phyloP scores from a whole-genome alignment of 805 yeast genomes.

The Crinitomyces ghanaensis region DNA sequence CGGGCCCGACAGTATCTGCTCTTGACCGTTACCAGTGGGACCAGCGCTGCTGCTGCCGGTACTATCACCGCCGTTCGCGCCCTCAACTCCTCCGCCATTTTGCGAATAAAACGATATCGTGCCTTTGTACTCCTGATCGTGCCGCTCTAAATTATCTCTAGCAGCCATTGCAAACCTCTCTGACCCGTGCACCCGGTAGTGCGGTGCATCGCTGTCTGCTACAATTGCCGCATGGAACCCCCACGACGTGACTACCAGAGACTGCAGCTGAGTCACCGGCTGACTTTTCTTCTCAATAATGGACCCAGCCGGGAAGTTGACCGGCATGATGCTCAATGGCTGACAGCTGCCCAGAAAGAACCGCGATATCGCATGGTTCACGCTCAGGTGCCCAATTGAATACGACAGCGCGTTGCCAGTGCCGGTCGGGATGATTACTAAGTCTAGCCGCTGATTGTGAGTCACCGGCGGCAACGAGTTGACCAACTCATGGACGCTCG shows the following conservation, averaged over 20 bases:
- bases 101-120: slow-evolving; percentile 14
- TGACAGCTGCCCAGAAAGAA: slow-evolving; percentile 17
- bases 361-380: slow-evolving; percentile 21
- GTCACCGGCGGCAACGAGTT: slow-evolving; percentile 32
- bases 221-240: slow-evolving; percentile 80
- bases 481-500: slow-evolving; percentile 66
- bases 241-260: slow-evolving; percentile 63
- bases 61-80: too few species aligned
- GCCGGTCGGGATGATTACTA: slow-evolving; percentile 54
- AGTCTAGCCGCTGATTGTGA: slow-evolving; percentile 14
- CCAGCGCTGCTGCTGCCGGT: too few species aligned
- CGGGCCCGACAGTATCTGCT: slow-evolving; percentile 24
- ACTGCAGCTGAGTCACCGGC: slow-evolving; percentile 28
- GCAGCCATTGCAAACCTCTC: slow-evolving; percentile 68
- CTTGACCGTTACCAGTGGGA: slow-evolving; percentile 7
- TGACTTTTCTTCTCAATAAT: slow-evolving; percentile 6
- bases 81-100: too few species aligned
- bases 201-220: slow-evolving; percentile 64
- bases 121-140: slow-evolving; percentile 45
- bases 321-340: slow-evolving; percentile 37
- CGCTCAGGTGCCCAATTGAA: slow-evolving; percentile 35
- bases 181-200: slow-evolving; percentile 50
- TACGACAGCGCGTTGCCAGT: slow-evolving; percentile 76
- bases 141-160: slow-evolving; percentile 32
- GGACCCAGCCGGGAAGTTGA: slow-evolving; percentile 31